Percentiles rank a stretch among this genome's conserved stretches.
Evolutionary conservation across 108 stramenopile genomes (phyloP).

Genomic region (Epithemia pelagica): DNA sequence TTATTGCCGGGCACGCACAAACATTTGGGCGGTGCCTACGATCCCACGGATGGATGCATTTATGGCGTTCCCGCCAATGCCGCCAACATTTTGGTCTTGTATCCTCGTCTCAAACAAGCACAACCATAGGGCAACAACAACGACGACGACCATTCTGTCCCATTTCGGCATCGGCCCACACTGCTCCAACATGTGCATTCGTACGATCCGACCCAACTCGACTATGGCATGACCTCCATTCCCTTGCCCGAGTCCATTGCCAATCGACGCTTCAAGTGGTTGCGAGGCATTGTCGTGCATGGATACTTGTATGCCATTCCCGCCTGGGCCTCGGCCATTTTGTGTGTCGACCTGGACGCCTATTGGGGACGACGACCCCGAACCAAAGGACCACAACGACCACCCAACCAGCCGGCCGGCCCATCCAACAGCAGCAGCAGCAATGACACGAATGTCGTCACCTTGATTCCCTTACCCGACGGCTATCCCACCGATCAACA

Average conservation of each 20-base stretch:
- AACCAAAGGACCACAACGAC: background rate
- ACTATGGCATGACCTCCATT: constrained; percentile 38
- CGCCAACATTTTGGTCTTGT: constrained; percentile 46
- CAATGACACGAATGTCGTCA: constrained; percentile 28
- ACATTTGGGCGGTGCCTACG: constrained; percentile 75
- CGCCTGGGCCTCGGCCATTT: constrained; percentile 49
- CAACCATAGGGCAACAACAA: background rate
- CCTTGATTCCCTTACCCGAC: constrained; percentile 39
- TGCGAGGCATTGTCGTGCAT: constrained; percentile 63
- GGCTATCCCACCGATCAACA: constrained; percentile 28
- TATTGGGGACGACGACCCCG: constrained; percentile 39
- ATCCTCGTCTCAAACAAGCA: constrained; percentile 19
- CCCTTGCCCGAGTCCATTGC: constrained; percentile 46
- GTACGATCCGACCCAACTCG: too few relatives aligned
- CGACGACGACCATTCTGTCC: background rate
- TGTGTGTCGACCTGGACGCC: constrained; percentile 59
- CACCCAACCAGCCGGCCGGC: too few relatives aligned
- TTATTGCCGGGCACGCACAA: constrained; percentile 57
- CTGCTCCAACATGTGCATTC: too few relatives aligned
- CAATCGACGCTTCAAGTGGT: constrained; percentile 64
- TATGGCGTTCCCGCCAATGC: constrained; percentile 73
- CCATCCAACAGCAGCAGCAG: constrained; percentile 3
- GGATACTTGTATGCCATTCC: constrained; percentile 79
- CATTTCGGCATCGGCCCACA: too few relatives aligned
- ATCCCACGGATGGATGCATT: constrained; percentile 56